Evolutionary conservation across 805 yeast genomes (phyloP).

Genomic region (Pichia deserticola): DNA sequence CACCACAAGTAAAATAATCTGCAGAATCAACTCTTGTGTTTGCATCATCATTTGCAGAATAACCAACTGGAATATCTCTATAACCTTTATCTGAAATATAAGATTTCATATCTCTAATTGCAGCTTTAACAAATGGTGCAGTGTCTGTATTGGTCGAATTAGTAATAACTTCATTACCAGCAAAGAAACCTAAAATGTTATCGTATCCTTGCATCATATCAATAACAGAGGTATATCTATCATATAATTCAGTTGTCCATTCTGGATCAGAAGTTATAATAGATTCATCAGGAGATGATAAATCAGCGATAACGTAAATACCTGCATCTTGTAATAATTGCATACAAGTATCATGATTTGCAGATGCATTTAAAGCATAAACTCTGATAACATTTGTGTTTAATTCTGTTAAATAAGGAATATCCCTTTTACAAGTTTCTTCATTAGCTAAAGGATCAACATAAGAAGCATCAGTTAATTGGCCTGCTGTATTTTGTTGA

Average conservation of each 20-base stretch:
- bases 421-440: constrained; percentile 67
- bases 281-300: constrained; percentile 77
- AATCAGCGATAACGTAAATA: constrained; percentile 84
- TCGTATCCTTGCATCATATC: constrained; percentile 72
- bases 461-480: constrained; percentile 26
- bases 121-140: constrained; percentile 93
- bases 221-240: constrained; percentile 75
- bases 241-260: constrained; percentile 67
- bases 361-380: constrained; percentile 70
- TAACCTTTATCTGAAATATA: constrained; percentile 63
- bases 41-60: constrained; percentile 84
- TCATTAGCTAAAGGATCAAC: constrained; percentile 77
- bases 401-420: constrained; percentile 63
- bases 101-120: constrained; percentile 78
- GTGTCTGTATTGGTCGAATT: constrained; percentile 77
- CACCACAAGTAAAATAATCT: constrained; percentile 81
- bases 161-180: constrained; percentile 95
- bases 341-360: constrained; percentile 76
- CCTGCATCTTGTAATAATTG: constrained; percentile 70
- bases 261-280: constrained; percentile 69
- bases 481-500: constrained; percentile 57
- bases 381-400: constrained; percentile 78
- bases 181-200: constrained; percentile 88
- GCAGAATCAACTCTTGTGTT: constrained; percentile 75
- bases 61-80: constrained; percentile 86